phyloP scores from a whole-genome alignment of 768 basidiomycete genomes.

The Boletus rufocinnamomeus region DNA sequence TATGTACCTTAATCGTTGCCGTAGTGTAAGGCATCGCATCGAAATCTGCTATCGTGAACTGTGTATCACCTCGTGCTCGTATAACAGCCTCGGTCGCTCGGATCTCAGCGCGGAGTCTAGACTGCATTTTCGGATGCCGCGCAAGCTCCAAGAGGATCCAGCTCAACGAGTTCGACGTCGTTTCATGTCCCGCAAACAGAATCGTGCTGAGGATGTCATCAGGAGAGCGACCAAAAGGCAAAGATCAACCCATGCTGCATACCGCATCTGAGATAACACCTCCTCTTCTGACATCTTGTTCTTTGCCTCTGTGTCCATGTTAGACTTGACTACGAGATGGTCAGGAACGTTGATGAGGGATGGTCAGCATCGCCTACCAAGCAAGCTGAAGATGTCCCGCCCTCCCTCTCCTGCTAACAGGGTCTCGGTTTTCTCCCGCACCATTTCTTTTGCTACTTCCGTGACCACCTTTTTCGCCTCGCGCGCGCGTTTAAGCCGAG shows the following conservation, averaged over 20 bases:
- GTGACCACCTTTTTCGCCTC: constrained; percentile 7
- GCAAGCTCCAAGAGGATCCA: constrained; percentile 70
- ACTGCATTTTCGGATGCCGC: constrained; percentile 57
- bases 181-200: constrained; percentile 57
- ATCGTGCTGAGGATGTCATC: constrained; percentile 40
- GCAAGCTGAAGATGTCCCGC: constrained; percentile 33
- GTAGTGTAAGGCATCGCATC: constrained; percentile 51
- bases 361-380: constrained; percentile 34
- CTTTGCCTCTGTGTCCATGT: constrained; percentile 30
- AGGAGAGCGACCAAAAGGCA: background rate
- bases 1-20: constrained; percentile 35
- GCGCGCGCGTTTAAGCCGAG: constrained; percentile 23
- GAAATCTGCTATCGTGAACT: constrained; percentile 43
- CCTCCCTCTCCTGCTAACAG: constrained; percentile 18
- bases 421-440: constrained; percentile 18
- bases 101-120: constrained; percentile 48
- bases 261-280: constrained; percentile 24
- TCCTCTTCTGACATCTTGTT: constrained; percentile 26
- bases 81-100: constrained; percentile 10
- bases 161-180: constrained; percentile 55
- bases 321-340: constrained; percentile 25
- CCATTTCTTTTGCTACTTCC: constrained; percentile 17
- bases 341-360: background rate
- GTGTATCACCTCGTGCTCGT: constrained; percentile 11
- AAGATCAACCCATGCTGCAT: background rate